Percentiles rank a stretch among this genome's conserved stretches.
Conservation (phyloP, 176 grass and related monocot species). For the Carex kokanica region DNA sequence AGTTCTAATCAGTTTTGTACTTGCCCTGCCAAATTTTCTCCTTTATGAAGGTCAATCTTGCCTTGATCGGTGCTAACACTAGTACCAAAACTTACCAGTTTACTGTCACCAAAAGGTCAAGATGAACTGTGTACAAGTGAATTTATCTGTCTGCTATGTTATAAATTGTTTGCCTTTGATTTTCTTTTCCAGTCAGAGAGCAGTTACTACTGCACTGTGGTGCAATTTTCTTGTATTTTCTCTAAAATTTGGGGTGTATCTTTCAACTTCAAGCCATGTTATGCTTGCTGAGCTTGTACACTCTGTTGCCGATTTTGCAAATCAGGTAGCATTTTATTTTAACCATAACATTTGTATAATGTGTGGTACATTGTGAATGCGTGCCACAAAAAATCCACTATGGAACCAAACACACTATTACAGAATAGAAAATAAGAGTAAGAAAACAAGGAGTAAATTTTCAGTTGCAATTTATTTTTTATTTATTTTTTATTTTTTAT, state of each 20-base stretch:
- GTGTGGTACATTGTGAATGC: not conserved
- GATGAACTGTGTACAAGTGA: conserved; percentile 2
- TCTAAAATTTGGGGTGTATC: conserved; percentile 90
- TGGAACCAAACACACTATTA: not conserved
- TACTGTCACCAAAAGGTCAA: not conserved
- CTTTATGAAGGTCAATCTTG: not conserved
- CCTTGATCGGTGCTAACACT: not conserved
- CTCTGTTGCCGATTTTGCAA: conserved; percentile 84
- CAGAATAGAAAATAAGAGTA: not conserved
- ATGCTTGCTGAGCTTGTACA: conserved; percentile 96
- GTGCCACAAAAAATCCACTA: not conserved
- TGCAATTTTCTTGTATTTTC: conserved; percentile 99
- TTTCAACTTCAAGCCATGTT: conserved; percentile 98
- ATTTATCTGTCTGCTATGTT: conserved; percentile 25
- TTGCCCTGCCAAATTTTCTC: not conserved
- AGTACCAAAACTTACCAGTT: not conserved
- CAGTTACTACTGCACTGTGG: conserved; percentile 86
- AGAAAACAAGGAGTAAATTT: not conserved
- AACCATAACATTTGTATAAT: not conserved
- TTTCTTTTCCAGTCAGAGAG: conserved; percentile 65
- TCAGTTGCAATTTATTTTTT: not conserved
- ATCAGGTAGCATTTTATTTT: conserved; percentile 54
- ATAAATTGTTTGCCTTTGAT: not conserved
- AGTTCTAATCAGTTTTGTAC: not conserved
- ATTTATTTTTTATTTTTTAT: too few relatives aligned